Base-by-base conservation (phyloP, 192 early-diverging fungal species). In the Backusella macrospora region DNA sequence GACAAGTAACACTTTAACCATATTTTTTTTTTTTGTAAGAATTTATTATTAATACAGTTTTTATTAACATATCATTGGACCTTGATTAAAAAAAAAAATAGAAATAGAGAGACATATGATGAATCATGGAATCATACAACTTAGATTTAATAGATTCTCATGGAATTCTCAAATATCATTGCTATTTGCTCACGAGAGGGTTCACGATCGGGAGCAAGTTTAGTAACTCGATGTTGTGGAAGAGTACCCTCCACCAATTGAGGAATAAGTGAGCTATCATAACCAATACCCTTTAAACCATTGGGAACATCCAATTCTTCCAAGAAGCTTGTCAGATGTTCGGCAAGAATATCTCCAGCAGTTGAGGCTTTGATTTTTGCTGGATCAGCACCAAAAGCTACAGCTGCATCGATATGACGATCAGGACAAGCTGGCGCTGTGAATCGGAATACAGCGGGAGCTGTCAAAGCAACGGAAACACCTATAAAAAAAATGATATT, bases 151-250 rank as follows among this genome's bases (percentile, higher is more conserved):
- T 86, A 89, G 39, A 86, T 89, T 73, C 68, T 86, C 76, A 89
- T 70, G 21, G 87, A 75, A 45, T 83, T 78, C 76, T 90, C 91
- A 83, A 94, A 90, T 74, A 94, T 78, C 44, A 77, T 67, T 48
- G 85, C 85, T 45, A 94, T 73, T 9, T 87, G 87, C 73, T 94
- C 91, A 34, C 81, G 81, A 37, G 85, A 91, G 37, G 86, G 84
- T 13, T 87, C 83, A 52, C 82, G 78, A 23, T 83, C 46, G 16
- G 95, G 95, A 15, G 95, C 91, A 77, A 97, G 81, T 78, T 95
- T 95, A 68, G 93, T 93, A n/a, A 97, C 95, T 55, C 95, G 90
- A 78, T 97, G 92, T 81, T 97, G 95, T 7, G 95, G 95, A 73
- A 97, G 71, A 16, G 94, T 95, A 38, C 94, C 94, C 67, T 93